Evolutionary conservation across 192 early-diverging fungal species (phyloP), one percentile per base, ranked within the genome.

Genomic region (Geosiphon pyriformis): DNA sequence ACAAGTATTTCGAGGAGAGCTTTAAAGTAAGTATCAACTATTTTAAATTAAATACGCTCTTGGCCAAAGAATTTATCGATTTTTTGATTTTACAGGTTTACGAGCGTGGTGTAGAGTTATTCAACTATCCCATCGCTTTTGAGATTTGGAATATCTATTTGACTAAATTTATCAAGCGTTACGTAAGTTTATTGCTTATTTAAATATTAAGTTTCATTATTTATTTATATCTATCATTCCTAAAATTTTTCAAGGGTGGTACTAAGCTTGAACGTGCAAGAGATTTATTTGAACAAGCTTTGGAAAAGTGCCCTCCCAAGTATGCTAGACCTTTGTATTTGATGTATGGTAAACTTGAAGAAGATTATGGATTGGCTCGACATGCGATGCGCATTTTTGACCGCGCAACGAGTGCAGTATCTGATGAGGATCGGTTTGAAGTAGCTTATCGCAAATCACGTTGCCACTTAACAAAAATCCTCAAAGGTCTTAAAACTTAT

Each of bases 131-230:
- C 0, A 90, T 96, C 59, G 94, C 97, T 0, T 90, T 94, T 71
- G 97, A 99, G 66, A 80, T 99, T 46, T 99, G 97, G 97, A 95
- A 91, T 74, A 77, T 95, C 22, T 99, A 99, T 78, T 77, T 99
- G 52, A 76, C 82, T 15, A 87, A 89, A 67, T 98, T 98, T 65
- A 77, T 94, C 25, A 70, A 72, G 17, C 90, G 95, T 32, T 96
- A 94, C 74, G 82, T 80, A 78, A 74, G 78, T 72, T 23, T 49
- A 37, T 11, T 32, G 7, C 29, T 32, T 48, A 42, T 23, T 35
- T 12, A 0, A 15, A 29, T 11, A 8, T 0, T 50, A 20, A n/a
- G n/a, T 29, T 27, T 52, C 46, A 23, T 25, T 4, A n/a, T 15
- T 30, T 26, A 1, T 27, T 55, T 47, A 50, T 31, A 34, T 11